phyloP scores from a whole-genome alignment of 1,139 yeast genomes.

The Suhomyces ambrosiae region DNA sequence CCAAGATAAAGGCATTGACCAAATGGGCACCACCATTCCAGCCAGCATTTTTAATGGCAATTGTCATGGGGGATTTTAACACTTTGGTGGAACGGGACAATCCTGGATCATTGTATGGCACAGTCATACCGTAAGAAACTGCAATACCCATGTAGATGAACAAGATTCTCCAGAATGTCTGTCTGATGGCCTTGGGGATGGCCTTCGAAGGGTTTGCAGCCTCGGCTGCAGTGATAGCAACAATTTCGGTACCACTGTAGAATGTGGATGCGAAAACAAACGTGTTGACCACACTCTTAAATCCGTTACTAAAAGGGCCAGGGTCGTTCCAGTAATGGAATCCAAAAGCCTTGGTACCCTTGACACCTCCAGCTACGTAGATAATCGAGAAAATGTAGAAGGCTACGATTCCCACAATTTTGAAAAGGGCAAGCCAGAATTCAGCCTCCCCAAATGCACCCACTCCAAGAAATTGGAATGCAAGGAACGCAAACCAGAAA shows the following conservation, averaged over 20 bases:
- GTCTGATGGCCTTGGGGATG: slow-evolving; percentile 60
- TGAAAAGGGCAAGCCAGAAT: slow-evolving; percentile 61
- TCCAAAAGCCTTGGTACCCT: slow-evolving; percentile 53
- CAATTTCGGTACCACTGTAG: slow-evolving; percentile 59
- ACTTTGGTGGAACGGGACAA: slow-evolving; percentile 29
- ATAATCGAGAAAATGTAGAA: slow-evolving; percentile 60
- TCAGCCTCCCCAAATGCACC: slow-evolving; percentile 68
- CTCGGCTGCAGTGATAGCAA: slow-evolving; percentile 60
- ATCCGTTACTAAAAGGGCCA: slow-evolving; percentile 39
- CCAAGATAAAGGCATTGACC: slow-evolving; percentile 52
- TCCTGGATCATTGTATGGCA: slow-evolving; percentile 50
- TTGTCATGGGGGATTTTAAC: slow-evolving; percentile 46
- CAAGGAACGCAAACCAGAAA: slow-evolving; percentile 56
- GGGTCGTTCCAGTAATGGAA: slow-evolving; percentile 56
- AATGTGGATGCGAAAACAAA: slow-evolving; percentile 70
- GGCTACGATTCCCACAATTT: slow-evolving; percentile 56
- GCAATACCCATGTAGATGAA: slow-evolving; percentile 59
- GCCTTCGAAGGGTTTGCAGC: slow-evolving; percentile 57
- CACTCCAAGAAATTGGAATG: slow-evolving; percentile 59
- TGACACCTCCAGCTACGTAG: slow-evolving; percentile 69
- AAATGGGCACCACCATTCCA: slow-evolving; percentile 53
- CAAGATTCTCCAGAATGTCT: slow-evolving; percentile 55
- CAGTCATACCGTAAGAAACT: slow-evolving; percentile 55
- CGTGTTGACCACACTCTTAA: slow-evolving; percentile 63
- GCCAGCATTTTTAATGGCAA: slow-evolving; percentile 49